Evolutionary conservation across 2,329 filamentous ascomycete species (phyloP).

Genomic region (Bertia moriformis): DNA sequence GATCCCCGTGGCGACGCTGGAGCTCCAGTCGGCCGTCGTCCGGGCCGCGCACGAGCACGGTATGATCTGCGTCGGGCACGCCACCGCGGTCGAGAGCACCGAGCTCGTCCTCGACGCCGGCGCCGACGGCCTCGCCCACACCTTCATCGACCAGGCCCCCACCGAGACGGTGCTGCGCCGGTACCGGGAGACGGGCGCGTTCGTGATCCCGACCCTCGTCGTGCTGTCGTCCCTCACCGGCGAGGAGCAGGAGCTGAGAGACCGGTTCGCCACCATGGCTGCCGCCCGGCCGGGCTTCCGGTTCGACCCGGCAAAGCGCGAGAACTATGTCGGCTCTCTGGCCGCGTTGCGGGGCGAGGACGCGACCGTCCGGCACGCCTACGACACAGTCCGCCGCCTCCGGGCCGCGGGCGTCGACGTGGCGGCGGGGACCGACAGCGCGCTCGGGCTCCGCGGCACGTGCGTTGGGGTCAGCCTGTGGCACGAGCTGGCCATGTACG

Average conservation of each 20-base stretch:
- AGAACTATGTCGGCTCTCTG: conserved; percentile 3
- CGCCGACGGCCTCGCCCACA: conserved; percentile 14
- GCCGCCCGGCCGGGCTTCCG: too few species aligned
- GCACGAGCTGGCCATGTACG: conserved; percentile 5
- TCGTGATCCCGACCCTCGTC: conserved; percentile 10
- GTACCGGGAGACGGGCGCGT: conserved; percentile 8
- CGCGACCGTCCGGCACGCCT: conserved; percentile 5
- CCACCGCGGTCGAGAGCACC: conserved; percentile 10
- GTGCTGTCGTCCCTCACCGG: conserved; percentile 9
- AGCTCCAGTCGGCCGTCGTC: conserved; percentile 28
- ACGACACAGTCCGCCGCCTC: conserved; percentile 5
- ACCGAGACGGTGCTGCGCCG: conserved; percentile 8
- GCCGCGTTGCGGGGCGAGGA: conserved; percentile 2
- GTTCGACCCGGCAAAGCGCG: conserved; percentile 5
- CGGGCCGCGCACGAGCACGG: conserved; percentile 14
- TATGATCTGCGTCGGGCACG: conserved; percentile 12
- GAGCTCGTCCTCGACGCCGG: conserved; percentile 12
- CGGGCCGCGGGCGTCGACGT: conserved; percentile 5
- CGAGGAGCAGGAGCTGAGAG: conserved; percentile 8
- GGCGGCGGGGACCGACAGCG: too few species aligned
- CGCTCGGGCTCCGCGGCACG: too few species aligned
- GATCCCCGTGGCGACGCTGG: too few species aligned
- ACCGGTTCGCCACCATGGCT: conserved; percentile 7
- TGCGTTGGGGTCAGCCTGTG: conserved; percentile 4
- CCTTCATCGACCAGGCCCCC: conserved; percentile 12